Evolutionary conservation across 1,284 basidiomycete genomes (phyloP), one percentile per base, ranked within the genome.

Genomic region (Apiotrichum gamsii): DNA sequence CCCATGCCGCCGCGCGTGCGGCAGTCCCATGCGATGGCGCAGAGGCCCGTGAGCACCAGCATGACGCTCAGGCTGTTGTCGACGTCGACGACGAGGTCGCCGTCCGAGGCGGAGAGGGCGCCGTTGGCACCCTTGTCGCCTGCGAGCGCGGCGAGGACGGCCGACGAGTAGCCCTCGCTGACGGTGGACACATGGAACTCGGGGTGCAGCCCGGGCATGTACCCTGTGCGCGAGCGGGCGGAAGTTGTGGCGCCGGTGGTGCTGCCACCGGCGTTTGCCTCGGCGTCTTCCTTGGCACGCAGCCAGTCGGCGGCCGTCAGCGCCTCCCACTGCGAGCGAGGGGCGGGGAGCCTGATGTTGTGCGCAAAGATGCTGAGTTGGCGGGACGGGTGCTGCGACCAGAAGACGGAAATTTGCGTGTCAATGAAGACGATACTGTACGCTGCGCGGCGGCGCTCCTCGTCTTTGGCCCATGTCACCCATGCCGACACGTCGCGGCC

Each of bases 291-390:
- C 42, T 49, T 28, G 39, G 49, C 43, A 6, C 59, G 49, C 16
- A 62, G 29, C 66, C 66, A 69, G 15, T 65, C 64, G 8, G 45
- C 30, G 2, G 64, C 55, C 6, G 51, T 59, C 4, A 43, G 16
- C 6, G 66, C 66, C 32, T 69, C 62, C 66, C 66, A 69, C 45
- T 62, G 57, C 2, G 45, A 32, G 28, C 52, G 45, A 6, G 61
- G 44, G 40, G 59, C 57, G 18, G 66, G 64, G 4, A 69, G 53
- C 24, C 49, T 52, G 42, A 67, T 49, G 40, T 65, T 59, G 47
- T 69, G 66, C 6, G 66, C 66, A 38, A 69, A 69, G 29, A 69
- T 63, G 1, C 61, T 62, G 10, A 69, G 52, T 49, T 67, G 65
- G 10, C 66, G 54, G 6, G 58, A 59, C 13, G 60, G 57, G 40